A percentile compares a stretch with the other conserved stretches of the same genome.
Evolutionary conservation across 2,329 filamentous ascomycete species (phyloP).

Genomic region (Pseudopithomyces maydicus): DNA sequence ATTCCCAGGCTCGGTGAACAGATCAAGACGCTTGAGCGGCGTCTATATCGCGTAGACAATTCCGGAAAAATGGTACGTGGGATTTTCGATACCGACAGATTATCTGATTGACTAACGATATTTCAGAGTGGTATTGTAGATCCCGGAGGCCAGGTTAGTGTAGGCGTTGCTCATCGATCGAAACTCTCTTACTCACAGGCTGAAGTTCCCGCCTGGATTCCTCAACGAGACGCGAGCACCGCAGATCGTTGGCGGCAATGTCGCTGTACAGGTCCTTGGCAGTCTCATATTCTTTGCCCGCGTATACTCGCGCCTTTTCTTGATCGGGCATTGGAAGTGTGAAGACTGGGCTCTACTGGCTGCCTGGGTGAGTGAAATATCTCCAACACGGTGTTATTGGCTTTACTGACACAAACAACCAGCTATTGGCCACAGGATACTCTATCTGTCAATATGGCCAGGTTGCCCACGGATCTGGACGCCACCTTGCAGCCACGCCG

Average conservation of each 20-base stretch:
- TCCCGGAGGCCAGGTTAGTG: neutral
- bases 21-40: neutral
- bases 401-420: neutral
- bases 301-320: slow-evolving; percentile 19
- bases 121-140: neutral
- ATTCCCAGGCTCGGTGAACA: neutral
- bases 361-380: slow-evolving; percentile 19
- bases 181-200: neutral
- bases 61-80: neutral
- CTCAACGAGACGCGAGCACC: slow-evolving; percentile 19
- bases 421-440: slow-evolving; percentile 24
- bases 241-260: slow-evolving; percentile 23
- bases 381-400: neutral
- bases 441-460: slow-evolving; percentile 28
- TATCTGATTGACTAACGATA: neutral
- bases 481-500: slow-evolving; percentile 14
- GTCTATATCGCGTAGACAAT: neutral
- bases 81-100: neutral
- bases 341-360: slow-evolving; percentile 22
- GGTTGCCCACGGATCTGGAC: slow-evolving; percentile 21
- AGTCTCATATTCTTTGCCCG: slow-evolving; percentile 21
- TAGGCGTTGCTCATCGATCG: no score
- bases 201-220: slow-evolving; percentile 5
- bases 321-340: slow-evolving; percentile 19
- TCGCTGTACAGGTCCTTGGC: slow-evolving; percentile 18